Evolutionary conservation across 2,329 filamentous ascomycete genomes (phyloP), one percentile per base, ranked within the genome.

Genomic region (Tolypocladium album): DNA sequence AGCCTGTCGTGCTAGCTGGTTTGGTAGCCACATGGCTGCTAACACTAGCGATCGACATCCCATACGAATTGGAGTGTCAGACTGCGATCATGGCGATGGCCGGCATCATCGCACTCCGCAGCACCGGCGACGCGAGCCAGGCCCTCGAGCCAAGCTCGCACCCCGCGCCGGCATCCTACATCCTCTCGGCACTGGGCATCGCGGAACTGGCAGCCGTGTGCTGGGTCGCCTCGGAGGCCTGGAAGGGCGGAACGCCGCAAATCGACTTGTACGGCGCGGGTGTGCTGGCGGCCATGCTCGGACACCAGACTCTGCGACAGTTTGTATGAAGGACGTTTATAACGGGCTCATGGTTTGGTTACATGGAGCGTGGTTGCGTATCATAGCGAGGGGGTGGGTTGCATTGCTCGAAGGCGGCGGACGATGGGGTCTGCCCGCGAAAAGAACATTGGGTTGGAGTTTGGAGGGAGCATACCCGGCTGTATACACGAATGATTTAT

Each of bases 151-250:
- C 59, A 62, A 12, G 59, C 61, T 24, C 58, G 58, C 15, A 52
- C 0, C 70, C 68, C 0, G 64, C 61, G 8, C 60, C 63, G 8
- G 63, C 64, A 9, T 66, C 61, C 2, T 68, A 67, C 4, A 39
- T 68, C 4, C 61, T 67, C 13, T 70, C 71, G 11, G 64, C 65
- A 4, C 42, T 74, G 27, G 70, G 70, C 11, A 69, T 73, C 0
- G 57, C 65, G 0, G 73, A 75, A 61, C 59, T 75, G 8, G 67
- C 68, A 0, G 67, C 66, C 17, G 60, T 74, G 1, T 75, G 72
- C 61, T 74, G 71, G 71, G 64, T 72, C 5, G 70, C 63, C 1
- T 70, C 68, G 62, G 65, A 71, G 56, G 65, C 69, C 11, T 74
- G 70, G 68, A 66, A 64, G 43, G 64, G 62, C 3, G 63, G 64